phyloP scores from a whole-genome alignment of 2,329 filamentous ascomycete species.

The Salinomyces thailandicus region DNA sequence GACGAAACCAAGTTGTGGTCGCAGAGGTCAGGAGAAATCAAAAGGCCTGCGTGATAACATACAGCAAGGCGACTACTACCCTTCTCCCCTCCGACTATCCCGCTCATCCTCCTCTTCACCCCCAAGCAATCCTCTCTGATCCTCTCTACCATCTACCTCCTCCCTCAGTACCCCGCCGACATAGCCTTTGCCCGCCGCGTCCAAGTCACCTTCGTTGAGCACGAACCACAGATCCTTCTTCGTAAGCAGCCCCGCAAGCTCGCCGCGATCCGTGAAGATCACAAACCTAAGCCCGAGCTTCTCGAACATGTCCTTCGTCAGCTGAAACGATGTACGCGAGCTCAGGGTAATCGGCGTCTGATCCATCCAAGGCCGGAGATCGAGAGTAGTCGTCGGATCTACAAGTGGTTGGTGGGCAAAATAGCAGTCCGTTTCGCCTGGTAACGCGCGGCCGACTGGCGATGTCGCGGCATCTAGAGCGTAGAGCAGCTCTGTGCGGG shows the following conservation, averaged over 20 bases:
- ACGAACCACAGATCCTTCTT: slow-evolving; percentile 98
- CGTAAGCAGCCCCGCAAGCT: slow-evolving; percentile 74
- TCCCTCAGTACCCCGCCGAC: slow-evolving; percentile 26
- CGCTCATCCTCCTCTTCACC: slow-evolving; percentile 3
- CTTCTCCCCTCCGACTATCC: neutral
- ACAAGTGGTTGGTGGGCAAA: slow-evolving; percentile 76
- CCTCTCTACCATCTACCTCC: slow-evolving; percentile 26
- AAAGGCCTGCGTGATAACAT: too few relatives aligned
- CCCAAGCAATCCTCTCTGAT: slow-evolving; percentile 30
- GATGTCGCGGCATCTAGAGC: slow-evolving; percentile 53
- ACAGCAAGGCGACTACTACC: too few relatives aligned
- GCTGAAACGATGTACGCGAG: slow-evolving; percentile 61
- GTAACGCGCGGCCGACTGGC: slow-evolving; percentile 38
- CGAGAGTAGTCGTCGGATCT: slow-evolving; percentile 66
- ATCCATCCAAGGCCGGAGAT: slow-evolving; percentile 96
- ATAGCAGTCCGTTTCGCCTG: slow-evolving; percentile 64
- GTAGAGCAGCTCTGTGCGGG: slow-evolving; percentile 76
- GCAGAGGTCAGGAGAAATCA: too few relatives aligned
- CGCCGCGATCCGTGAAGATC: slow-evolving; percentile 72
- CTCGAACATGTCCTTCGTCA: slow-evolving; percentile 90
- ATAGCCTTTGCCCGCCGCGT: slow-evolving; percentile 17
- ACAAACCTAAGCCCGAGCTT: slow-evolving; percentile 86
- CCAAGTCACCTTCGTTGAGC: slow-evolving; percentile 61
- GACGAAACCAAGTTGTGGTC: too few relatives aligned
- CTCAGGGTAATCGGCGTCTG: slow-evolving; percentile 91